Percentiles rank a stretch among this genome's conserved stretches.
Conservation (phyloP, 306 rosid genomes). For the Medicago arabica region DNA sequence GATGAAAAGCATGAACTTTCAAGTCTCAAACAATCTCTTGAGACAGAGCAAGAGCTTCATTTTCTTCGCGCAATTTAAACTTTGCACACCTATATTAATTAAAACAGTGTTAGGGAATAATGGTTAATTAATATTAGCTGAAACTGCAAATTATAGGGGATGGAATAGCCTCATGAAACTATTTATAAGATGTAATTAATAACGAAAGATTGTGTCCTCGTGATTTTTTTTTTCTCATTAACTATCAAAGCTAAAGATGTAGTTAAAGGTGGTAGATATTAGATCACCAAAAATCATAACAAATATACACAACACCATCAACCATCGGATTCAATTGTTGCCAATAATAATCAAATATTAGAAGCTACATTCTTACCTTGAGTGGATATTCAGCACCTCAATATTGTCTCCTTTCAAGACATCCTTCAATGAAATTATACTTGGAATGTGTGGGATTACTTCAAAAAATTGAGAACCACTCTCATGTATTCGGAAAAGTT, state of each 20-base stretch:
- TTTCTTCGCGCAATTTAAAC: conserved; percentile 16
- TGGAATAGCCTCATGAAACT: neutral
- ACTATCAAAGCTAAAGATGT: neutral
- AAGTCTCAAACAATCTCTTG: neutral
- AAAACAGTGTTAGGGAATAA: neutral
- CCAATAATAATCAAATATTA: neutral
- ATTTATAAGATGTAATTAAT: neutral
- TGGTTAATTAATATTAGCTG: neutral
- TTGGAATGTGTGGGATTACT: conserved; percentile 3
- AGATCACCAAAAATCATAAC: neutral
- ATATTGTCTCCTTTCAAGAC: neutral
- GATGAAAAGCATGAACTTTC: neutral
- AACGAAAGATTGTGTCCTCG: no score
- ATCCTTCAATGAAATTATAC: conserved; percentile 18
- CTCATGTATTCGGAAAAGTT: neutral
- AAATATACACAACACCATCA: neutral
- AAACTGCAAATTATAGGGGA: neutral
- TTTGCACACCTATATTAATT: neutral
- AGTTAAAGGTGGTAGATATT: no score
- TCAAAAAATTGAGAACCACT: neutral
- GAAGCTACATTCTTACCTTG: conserved; percentile 11
- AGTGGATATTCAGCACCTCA: conserved; percentile 2
- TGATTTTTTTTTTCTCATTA: no score
- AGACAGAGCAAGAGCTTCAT: neutral
- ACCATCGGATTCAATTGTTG: neutral